Evolutionary conservation across 2,329 filamentous ascomycete genomes (phyloP).

Genomic region (Penicillium sp.): DNA sequence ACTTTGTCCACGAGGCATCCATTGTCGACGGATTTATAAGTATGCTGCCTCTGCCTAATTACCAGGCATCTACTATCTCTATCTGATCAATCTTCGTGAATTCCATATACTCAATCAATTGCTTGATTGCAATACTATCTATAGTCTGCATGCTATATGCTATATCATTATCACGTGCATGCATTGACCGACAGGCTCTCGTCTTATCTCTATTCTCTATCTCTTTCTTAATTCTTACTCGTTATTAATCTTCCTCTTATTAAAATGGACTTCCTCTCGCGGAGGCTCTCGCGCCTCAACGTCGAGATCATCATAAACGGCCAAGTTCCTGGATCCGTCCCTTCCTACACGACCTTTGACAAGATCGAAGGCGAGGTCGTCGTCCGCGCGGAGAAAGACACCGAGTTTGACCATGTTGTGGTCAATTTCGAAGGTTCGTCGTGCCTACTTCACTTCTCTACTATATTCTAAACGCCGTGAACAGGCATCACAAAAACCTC

Average conservation of each 20-base stretch:
- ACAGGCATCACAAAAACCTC: slow-evolving; percentile 49
- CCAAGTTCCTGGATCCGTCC: slow-evolving; percentile 36
- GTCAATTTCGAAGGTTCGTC: slow-evolving; percentile 55
- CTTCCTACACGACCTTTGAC: slow-evolving; percentile 56
- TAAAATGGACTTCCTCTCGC: slow-evolving; percentile 23
- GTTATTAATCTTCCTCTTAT: slow-evolving; percentile 14
- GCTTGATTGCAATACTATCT: background rate
- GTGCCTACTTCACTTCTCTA: background rate
- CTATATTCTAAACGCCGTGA: background rate
- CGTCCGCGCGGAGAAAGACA: slow-evolving; percentile 50
- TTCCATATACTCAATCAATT: background rate
- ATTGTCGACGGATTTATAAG: background rate
- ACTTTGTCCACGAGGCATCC: background rate
- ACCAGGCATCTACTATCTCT: too few relatives aligned
- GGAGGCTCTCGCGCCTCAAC: slow-evolving; percentile 25
- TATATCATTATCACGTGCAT: background rate
- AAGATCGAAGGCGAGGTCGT: slow-evolving; percentile 52
- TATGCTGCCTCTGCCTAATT: too few relatives aligned
- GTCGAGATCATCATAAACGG: slow-evolving; percentile 27
- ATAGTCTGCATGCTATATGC: background rate
- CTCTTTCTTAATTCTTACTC: too few relatives aligned
- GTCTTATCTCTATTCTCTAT: too few relatives aligned
- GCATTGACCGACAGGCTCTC: background rate
- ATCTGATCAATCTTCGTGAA: background rate
- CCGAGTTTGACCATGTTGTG: slow-evolving; percentile 54